These are phyloP conservation scores for Beauveria rudraprayagi DNA, from an alignment of 2,329 filamentous ascomycete species.

Conservation along the genomic window DNA sequence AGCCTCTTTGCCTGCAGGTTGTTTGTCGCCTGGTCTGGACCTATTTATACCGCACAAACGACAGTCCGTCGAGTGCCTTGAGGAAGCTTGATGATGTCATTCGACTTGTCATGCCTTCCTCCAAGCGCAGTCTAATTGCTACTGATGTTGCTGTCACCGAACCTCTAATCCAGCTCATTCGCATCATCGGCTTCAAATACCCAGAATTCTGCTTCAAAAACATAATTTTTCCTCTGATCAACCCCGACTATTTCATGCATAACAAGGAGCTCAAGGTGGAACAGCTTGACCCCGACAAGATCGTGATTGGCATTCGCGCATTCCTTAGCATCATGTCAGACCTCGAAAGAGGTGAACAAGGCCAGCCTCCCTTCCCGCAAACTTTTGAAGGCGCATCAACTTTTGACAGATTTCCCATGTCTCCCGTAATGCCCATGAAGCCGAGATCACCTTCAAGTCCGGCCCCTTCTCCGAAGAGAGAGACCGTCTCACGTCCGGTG, in stretches of 20 bases:
- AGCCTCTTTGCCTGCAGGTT: constrained; percentile 76
- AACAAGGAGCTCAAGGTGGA: constrained; percentile 77
- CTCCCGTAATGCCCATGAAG: constrained; percentile 39
- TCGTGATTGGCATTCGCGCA: constrained; percentile 92
- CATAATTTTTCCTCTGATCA: constrained; percentile 92
- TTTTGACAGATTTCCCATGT: constrained; percentile 39
- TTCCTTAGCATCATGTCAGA: constrained; percentile 92
- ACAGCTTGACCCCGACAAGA: constrained; percentile 88
- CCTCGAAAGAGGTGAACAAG: constrained; percentile 72
- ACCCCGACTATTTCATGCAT: constrained; percentile 76
- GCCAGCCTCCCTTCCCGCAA: constrained; percentile 75
- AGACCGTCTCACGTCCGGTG: constrained; percentile 59
- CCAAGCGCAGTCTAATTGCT: constrained; percentile 72
- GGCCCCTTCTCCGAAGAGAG: constrained; percentile 38
- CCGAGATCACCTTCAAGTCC: constrained; percentile 20
- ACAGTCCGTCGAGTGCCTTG: constrained; percentile 57
- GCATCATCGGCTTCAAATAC: constrained; percentile 88
- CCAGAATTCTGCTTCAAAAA: constrained; percentile 88
- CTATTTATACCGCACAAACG: constrained; percentile 78
- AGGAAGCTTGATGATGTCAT: constrained; percentile 87
- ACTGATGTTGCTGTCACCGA: constrained; percentile 80
- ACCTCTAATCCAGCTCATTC: constrained; percentile 85
- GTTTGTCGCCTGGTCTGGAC: constrained; percentile 90
- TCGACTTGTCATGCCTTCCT: constrained; percentile 70
- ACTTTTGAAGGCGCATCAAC: constrained; percentile 39